Conservation (phyloP, 805 yeast species). For the Metschnikowia sp. region DNA sequence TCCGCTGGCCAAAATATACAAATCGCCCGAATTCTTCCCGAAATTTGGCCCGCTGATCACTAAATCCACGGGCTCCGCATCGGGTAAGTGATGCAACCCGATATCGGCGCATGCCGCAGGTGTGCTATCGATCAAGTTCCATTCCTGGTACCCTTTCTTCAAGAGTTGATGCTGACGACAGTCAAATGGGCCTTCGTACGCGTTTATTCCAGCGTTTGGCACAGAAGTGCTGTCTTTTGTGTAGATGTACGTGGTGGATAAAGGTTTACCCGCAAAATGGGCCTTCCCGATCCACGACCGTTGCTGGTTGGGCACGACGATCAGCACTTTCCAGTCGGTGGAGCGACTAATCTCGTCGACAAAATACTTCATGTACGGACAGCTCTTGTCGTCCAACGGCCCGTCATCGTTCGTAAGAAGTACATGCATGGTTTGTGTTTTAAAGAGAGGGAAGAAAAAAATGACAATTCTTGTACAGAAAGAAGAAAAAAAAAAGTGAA, state of each 20-base stretch:
- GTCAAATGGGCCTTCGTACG: slow-evolving; percentile 66
- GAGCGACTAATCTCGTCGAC: slow-evolving; percentile 60
- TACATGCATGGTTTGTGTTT: slow-evolving; percentile 38
- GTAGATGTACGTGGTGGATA: slow-evolving; percentile 63
- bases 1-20: slow-evolving; percentile 87
- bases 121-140: slow-evolving; percentile 87
- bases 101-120: slow-evolving; percentile 96
- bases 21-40: slow-evolving; percentile 87
- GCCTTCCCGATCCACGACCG: slow-evolving; percentile 98
- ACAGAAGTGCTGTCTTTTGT: slow-evolving; percentile 40
- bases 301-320: slow-evolving; percentile 81
- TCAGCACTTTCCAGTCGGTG: slow-evolving; percentile 83
- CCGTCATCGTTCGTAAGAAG: slow-evolving; percentile 93
- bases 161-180: slow-evolving; percentile 42
- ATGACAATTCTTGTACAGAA: too few relatives aligned
- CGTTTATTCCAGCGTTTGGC: slow-evolving; percentile 40
- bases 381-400: slow-evolving; percentile 72
- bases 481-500: too few relatives aligned
- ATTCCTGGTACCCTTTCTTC: slow-evolving; percentile 55
- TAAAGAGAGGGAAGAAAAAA: too few relatives aligned
- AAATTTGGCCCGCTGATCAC: slow-evolving; percentile 95
- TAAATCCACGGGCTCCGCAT: slow-evolving; percentile 62
- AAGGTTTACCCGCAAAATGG: slow-evolving; percentile 75
- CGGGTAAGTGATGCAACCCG: slow-evolving; percentile 68
- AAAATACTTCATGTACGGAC: slow-evolving; percentile 82